Percentiles rank a stretch among this genome's conserved stretches.
Conservation (phyloP, 768 basidiomycete species). For the Lactarius psammicola region DNA sequence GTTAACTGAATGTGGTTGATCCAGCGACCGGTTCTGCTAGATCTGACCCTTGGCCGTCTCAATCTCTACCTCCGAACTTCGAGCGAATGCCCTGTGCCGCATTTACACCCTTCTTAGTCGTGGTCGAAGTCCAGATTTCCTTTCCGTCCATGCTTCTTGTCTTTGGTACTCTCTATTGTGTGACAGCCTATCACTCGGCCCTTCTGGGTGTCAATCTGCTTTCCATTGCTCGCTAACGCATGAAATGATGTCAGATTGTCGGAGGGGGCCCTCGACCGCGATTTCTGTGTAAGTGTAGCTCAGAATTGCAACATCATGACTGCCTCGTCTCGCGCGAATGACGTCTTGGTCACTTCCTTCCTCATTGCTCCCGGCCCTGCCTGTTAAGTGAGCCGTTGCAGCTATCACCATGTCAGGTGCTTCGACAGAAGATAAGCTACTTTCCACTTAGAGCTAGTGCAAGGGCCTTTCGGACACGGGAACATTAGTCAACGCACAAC, state of each 20-base stretch:
- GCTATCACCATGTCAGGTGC: not conserved
- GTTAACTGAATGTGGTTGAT: constrained; percentile 20
- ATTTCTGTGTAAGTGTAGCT: not conserved
- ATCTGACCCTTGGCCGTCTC: not conserved
- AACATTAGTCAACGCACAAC: not conserved
- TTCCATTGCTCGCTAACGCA: not conserved
- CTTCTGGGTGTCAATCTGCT: not conserved
- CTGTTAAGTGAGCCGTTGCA: not conserved
- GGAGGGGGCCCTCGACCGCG: no score
- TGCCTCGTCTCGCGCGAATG: not conserved
- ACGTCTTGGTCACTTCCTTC: not conserved
- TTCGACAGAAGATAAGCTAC: not conserved
- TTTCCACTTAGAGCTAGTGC: not conserved
- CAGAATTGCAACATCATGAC: not conserved
- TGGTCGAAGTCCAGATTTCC: not conserved
- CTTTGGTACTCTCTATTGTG: not conserved
- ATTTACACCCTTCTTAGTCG: not conserved
- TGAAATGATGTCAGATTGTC: not conserved
- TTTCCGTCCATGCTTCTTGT: not conserved
- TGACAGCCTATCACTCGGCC: not conserved
- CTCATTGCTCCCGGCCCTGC: not conserved
- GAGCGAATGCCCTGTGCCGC: not conserved
- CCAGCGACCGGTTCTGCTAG: constrained; percentile 49
- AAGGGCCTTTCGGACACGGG: not conserved
- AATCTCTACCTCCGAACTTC: not conserved